Evolutionary conservation across 768 basidiomycete species (phyloP).

Genomic region (Tricholomella constricta): DNA sequence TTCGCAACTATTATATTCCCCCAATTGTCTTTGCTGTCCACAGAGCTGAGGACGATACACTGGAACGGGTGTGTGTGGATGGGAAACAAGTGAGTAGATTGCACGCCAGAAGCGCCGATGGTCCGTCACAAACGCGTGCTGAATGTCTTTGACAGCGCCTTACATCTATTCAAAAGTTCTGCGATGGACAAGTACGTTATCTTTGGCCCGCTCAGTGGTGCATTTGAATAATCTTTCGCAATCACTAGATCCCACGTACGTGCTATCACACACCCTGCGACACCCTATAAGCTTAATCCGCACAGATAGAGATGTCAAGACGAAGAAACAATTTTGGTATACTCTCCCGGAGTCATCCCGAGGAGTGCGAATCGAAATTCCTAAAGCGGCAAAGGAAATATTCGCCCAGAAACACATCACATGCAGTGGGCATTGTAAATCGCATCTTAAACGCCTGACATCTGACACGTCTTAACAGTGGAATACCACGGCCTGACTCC

Average conservation of each 20-base stretch:
- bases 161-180: slow-evolving; percentile 78
- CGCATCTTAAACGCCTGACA: background rate
- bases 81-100: slow-evolving; percentile 76
- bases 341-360: slow-evolving; percentile 51
- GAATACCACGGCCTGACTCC: slow-evolving; percentile 63
- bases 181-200: slow-evolving; percentile 60
- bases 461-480: slow-evolving; percentile 40
- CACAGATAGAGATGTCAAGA: slow-evolving; percentile 55
- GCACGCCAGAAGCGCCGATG: slow-evolving; percentile 1
- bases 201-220: slow-evolving; percentile 3
- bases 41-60: slow-evolving; percentile 50
- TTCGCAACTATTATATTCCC: slow-evolving; percentile 78
- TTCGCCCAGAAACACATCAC: slow-evolving; percentile 64
- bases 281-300: background rate
- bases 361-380: slow-evolving; percentile 50
- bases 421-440: slow-evolving; percentile 50
- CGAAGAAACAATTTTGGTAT: slow-evolving; percentile 67
- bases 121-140: background rate
- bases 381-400: slow-evolving; percentile 47
- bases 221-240: background rate
- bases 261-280: slow-evolving; percentile 3
- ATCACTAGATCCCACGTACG: slow-evolving; percentile 23
- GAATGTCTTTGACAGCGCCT: slow-evolving; percentile 49
- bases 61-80: slow-evolving; percentile 69
- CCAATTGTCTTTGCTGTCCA: slow-evolving; percentile 74